Conservation (phyloP, 306 rosid genomes). For the Prunus armeniaca region DNA sequence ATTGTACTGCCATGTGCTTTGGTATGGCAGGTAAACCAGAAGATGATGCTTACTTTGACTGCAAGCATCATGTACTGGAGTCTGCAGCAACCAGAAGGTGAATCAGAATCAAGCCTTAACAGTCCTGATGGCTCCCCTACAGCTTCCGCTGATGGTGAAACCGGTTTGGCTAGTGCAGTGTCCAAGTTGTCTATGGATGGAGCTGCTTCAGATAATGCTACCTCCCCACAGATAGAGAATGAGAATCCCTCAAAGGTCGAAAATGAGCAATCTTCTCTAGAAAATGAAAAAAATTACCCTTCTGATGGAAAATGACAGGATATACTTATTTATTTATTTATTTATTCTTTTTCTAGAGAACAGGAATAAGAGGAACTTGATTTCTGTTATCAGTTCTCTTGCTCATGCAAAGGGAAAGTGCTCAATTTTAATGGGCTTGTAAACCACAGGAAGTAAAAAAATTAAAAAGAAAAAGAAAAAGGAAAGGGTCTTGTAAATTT, state of each 20-base stretch:
- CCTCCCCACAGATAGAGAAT: constrained; percentile 18
- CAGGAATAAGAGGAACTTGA: constrained; percentile 23
- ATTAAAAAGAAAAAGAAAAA: background rate
- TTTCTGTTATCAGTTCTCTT: constrained; percentile 24
- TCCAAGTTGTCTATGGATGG: constrained; percentile 48
- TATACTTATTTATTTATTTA: background rate
- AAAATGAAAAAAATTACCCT: constrained; percentile 27
- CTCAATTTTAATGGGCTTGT: constrained; percentile 22
- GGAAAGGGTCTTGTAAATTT: constrained; percentile 41
- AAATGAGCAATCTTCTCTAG: constrained; percentile 11
- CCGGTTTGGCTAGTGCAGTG: constrained; percentile 33
- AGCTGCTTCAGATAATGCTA: constrained; percentile 26
- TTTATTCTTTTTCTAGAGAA: background rate
- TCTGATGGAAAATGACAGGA: constrained; percentile 27
- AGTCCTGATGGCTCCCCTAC: constrained; percentile 34
- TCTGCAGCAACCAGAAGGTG: constrained; percentile 61
- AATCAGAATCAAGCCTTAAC: constrained; percentile 19
- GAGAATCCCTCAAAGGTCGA: constrained; percentile 20
- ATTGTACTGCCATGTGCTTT: background rate
- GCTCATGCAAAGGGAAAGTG: constrained; percentile 26
- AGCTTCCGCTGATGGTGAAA: constrained; percentile 34
- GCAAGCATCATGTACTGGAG: constrained; percentile 99
- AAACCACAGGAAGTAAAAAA: constrained; percentile 34
- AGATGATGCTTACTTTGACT: constrained; percentile 89
- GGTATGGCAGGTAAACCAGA: constrained; percentile 72